Base-by-base conservation (phyloP, 768 basidiomycete species). In the Mycena alexandri region DNA sequence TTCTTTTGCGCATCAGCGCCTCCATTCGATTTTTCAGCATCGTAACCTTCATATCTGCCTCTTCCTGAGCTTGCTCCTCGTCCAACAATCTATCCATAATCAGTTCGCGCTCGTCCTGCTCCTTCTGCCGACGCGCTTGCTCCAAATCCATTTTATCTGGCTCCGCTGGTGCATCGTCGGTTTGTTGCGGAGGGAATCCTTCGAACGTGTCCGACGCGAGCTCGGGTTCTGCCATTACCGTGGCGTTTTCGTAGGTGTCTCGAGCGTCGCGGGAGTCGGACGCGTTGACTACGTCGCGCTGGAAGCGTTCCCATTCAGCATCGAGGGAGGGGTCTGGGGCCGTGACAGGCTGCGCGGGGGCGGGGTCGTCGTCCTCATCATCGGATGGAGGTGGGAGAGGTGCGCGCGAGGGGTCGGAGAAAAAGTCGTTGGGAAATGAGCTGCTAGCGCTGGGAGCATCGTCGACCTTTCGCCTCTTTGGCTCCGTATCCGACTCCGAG, bases 1-100 rank as follows among this genome's bases (percentile, higher is more conserved):
- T 81, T 50, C 87, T 79, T 71, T 77, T 83, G 73, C 78, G 77
- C 75, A 82, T 82, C 61, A 94, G 76, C 12, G 86, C 83, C 61
- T 90, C 91, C 38, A 95, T 73, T 71, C 84, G 85, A 50, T 79
- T 86, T 79, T 90, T 94, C 79, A 95, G 84, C 47, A 84, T 71
- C 11, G 76, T 75, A 12, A 94, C 93, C 58, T 87, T 88, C 80
- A 89, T 88, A 75, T 95, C 94, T 7, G 93, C 94, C 75, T 95
- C 93, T 75, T 95, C 94, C 80, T 95, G 94, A 36, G 90, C 90
- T 61, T 89, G 85, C 76, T 95, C 93, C 79, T 95, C 94, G 34
- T 94, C 93, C 76, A 94, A 65, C 52, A 95, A 77, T 61, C 94
- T 85, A 78, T 94, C 93, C 90, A 95, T 92, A 48, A 95, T 94